Conservation (phyloP, 257 asterid genomes). For the Avicennia marina region DNA sequence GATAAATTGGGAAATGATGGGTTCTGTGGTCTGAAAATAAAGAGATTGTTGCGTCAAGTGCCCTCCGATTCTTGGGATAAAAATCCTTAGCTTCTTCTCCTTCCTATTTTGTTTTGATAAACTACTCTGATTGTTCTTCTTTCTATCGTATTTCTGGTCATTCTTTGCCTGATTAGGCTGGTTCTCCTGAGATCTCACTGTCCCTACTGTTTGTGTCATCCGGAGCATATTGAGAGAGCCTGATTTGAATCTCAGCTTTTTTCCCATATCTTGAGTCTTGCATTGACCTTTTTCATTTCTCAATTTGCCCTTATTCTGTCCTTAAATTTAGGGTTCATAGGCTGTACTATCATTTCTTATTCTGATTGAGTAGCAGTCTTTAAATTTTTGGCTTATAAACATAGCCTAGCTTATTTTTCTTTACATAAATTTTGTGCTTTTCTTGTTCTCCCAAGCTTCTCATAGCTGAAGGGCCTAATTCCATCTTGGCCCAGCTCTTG, state of each 20-base stretch:
- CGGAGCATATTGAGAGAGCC: background rate
- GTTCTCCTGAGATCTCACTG: slow-evolving; percentile 6
- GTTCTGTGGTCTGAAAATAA: slow-evolving; percentile 49
- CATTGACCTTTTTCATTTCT: background rate
- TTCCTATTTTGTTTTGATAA: slow-evolving; percentile 2
- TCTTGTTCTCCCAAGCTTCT: no score
- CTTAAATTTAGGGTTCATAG: slow-evolving; percentile 33
- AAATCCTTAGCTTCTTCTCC: background rate
- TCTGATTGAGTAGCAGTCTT: slow-evolving; percentile 15
- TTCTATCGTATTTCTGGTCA: background rate
- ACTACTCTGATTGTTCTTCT: background rate
- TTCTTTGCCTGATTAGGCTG: no score
- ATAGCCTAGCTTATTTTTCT: slow-evolving; percentile 29
- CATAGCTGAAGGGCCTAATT: no score
- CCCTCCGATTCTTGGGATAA: background rate
- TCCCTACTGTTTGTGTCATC: background rate
- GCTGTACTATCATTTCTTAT: no score
- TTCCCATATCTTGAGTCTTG: background rate
- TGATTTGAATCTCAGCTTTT: background rate
- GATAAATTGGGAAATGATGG: slow-evolving; percentile 36
- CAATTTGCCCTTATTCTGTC: background rate
- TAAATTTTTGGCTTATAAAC: slow-evolving; percentile 14
- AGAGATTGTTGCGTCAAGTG: slow-evolving; percentile 35
- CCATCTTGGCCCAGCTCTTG: no score
- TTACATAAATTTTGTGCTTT: no score